Conservation (phyloP, 2,329 filamentous ascomycete genomes). For the Aspergillus fumigatiaffinis region DNA sequence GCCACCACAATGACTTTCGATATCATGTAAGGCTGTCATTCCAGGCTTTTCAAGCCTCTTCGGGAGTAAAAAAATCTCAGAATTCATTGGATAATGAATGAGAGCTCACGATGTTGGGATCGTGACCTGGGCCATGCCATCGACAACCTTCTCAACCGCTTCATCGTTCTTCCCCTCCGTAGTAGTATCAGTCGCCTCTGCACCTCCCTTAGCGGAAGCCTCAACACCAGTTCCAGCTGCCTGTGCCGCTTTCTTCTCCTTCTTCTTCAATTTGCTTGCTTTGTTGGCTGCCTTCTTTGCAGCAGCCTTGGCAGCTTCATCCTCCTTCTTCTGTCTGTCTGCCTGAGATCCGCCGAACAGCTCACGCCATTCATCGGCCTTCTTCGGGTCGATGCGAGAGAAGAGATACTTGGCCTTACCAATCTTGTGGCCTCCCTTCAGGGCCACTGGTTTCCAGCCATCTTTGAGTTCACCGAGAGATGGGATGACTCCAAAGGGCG, state of each 20-base stretch:
- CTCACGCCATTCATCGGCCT: slow-evolving; percentile 77
- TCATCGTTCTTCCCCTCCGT: slow-evolving; percentile 27
- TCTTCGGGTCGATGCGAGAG: slow-evolving; percentile 74
- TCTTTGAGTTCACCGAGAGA: slow-evolving; percentile 46
- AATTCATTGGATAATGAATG: not conserved
- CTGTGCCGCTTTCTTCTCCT: slow-evolving; percentile 33
- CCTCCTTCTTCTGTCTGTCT: slow-evolving; percentile 67
- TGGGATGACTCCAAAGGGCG: slow-evolving; percentile 58
- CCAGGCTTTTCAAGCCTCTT: not conserved
- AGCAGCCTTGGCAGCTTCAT: slow-evolving; percentile 37
- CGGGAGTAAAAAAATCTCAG: not conserved
- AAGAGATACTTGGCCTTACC: slow-evolving; percentile 78
- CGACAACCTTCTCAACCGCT: slow-evolving; percentile 37
- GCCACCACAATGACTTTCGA: not conserved
- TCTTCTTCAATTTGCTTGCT: slow-evolving; percentile 26
- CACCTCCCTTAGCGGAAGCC: slow-evolving; percentile 33
- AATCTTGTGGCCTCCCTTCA: slow-evolving; percentile 74
- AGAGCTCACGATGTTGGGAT: slow-evolving; percentile 35
- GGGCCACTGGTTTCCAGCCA: slow-evolving; percentile 56
- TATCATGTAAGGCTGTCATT: not conserved
- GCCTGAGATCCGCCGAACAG: slow-evolving; percentile 66
- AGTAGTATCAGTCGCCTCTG: slow-evolving; percentile 21
- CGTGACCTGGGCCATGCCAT: slow-evolving; percentile 41
- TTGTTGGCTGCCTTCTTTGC: slow-evolving; percentile 39
- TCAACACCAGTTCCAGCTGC: slow-evolving; percentile 28